A percentile compares a stretch with the other conserved stretches of the same genome.
Conservation (phyloP, 2,329 filamentous ascomycete genomes). For the Botrytis galanthina region DNA sequence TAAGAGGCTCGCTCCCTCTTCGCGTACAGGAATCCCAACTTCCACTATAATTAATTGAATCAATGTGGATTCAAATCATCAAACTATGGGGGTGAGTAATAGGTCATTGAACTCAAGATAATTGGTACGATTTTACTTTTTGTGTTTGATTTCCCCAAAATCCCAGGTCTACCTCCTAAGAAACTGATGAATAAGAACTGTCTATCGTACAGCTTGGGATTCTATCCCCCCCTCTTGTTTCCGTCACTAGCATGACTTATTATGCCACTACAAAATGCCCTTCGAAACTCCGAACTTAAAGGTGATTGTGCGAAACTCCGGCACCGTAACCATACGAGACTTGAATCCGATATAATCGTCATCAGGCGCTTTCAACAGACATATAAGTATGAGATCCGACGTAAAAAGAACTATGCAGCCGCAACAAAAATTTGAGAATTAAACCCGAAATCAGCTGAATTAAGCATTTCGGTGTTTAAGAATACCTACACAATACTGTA, state of each 20-base stretch:
- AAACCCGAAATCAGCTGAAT: neutral
- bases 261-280: neutral
- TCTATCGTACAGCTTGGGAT: neutral
- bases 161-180: too few species aligned
- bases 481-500: neutral
- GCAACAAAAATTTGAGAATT: neutral
- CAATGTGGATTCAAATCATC: too few species aligned
- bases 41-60: too few species aligned
- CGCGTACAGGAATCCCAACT: too few species aligned
- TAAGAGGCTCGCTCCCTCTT: too few species aligned
- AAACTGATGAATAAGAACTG: neutral
- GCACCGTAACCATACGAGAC: neutral
- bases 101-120: too few species aligned
- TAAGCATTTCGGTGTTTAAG: neutral
- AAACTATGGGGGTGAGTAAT: too few species aligned
- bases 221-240: accelerated
- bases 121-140: too few species aligned
- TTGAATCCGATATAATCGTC: neutral
- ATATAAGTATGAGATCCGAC: neutral
- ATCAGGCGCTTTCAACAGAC: neutral
- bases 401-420: neutral
- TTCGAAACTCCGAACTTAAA: neutral
- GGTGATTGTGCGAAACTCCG: neutral
- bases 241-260: neutral
- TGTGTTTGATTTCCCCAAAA: too few species aligned